A percentile compares a stretch with the other conserved stretches of the same genome.
Evolutionary conservation across 129 eudicot genomes (phyloP).

Genomic region (Erigeron canadensis): DNA sequence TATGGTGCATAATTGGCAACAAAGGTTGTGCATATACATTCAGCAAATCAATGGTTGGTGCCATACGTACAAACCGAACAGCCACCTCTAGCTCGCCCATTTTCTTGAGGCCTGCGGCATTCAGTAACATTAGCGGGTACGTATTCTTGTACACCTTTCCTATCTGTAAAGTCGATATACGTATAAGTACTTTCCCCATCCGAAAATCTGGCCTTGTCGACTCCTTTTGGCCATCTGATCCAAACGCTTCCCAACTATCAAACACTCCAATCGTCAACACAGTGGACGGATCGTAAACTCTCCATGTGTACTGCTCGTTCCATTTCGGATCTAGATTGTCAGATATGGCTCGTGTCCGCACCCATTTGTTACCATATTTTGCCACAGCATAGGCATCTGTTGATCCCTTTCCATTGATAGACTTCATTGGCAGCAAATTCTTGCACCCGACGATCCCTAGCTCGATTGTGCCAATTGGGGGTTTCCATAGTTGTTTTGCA

Average conservation of each 20-base stretch:
- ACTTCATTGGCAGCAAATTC: constrained; percentile 75
- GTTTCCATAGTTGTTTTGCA: constrained; percentile 94
- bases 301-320: constrained; percentile 98
- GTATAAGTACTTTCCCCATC: constrained; percentile 80
- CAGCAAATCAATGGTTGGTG: constrained; percentile 69
- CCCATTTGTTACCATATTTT: constrained; percentile 91
- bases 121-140: constrained; percentile 59
- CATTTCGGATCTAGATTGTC: constrained; percentile 78
- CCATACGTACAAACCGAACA: constrained; percentile 57
- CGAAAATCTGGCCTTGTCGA: constrained; percentile 62
- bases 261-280: constrained; percentile 81
- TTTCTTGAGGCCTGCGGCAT: constrained; percentile 70
- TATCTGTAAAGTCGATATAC: constrained; percentile 68
- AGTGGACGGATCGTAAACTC: constrained; percentile 90
- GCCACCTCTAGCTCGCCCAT: constrained; percentile 93
- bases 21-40: constrained; percentile 77
- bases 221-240: constrained; percentile 46
- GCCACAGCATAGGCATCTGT: constrained; percentile 90
- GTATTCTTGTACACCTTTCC: constrained; percentile 61
- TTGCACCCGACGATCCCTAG: constrained; percentile 85
- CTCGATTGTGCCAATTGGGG: constrained; percentile 72
- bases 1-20: constrained; percentile 83
- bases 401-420: constrained; percentile 65
- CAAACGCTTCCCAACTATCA: constrained; percentile 65
- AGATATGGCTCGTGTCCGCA: constrained; percentile 74